Evolutionary conservation across 192 early-diverging fungal genomes (phyloP), one percentile per base, ranked within the genome.

Genomic region (Coemansia sp.): DNA sequence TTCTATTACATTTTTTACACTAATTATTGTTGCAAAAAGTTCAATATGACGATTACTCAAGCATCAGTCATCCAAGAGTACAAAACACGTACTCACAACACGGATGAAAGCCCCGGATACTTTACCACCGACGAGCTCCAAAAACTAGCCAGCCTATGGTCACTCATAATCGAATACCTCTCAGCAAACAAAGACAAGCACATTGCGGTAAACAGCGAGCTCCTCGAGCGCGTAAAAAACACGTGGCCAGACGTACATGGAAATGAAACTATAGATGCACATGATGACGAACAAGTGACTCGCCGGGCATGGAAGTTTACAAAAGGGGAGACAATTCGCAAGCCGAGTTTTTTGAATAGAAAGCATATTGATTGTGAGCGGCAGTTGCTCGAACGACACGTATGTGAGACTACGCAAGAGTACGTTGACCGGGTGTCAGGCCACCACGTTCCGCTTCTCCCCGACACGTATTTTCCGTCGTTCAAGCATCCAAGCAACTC

Each of bases 401-500:
- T 80, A 3, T 67, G 61, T 45, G 77, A 80, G 57, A 80, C 77
- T 23, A 70, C 68, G 5, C 71, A 72, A 51, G 67, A 80, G 58
- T 65, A 69, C 21, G 22, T 73, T 2, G 49, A 80, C 43, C 68
- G 77, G 6, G 50, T 51, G 4, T n/a, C 49, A 11, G 65, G 71
- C 0, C 39, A 62, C 31, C 64, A 70, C 21, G 65, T 80, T 2
- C 29, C 50, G 6, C 41, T 80, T 8, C 47, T 80, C 19, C 77
- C 77, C 8, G 65, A 63, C 14, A 49, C 39, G 1, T 80, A 58
- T 16, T 58, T 80, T 19, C 77, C 77, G 17, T 80, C 77, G 17
- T 80, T 71, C 43, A 54, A 57, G 5, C 56, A 74, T 14, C 71
- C 64, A 1, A 26, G 26, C 21, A 71, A n/a, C 2, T 60, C 68